Evolutionary conservation across 2,329 filamentous ascomycete species (phyloP).

Genomic region (Thielaviopsis populi): DNA sequence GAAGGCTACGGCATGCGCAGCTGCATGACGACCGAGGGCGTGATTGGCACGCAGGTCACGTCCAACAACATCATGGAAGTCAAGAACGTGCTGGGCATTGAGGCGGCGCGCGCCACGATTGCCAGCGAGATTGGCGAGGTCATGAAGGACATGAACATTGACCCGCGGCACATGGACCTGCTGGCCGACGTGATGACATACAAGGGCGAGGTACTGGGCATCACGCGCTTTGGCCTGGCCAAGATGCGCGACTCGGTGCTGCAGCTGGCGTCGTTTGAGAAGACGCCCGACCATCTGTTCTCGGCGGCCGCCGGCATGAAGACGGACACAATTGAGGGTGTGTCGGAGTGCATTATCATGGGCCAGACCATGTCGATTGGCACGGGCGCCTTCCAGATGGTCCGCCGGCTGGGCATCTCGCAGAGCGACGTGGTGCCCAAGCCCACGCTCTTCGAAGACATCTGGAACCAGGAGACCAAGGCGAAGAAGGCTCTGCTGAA

Average conservation of each 20-base stretch:
- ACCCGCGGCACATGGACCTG: slow-evolving; percentile 94
- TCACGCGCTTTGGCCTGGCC: slow-evolving; percentile 86
- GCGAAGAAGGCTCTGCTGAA: slow-evolving; percentile 10
- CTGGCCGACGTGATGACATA: slow-evolving; percentile 98
- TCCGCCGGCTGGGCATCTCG: slow-evolving; percentile 56
- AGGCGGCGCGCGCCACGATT: slow-evolving; percentile 82
- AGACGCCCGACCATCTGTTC: slow-evolving; percentile 94
- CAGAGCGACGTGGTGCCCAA: slow-evolving; percentile 42
- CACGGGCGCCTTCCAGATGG: slow-evolving; percentile 83
- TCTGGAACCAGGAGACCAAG: slow-evolving; percentile 29
- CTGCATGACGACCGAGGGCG: slow-evolving; percentile 88
- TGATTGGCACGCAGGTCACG: slow-evolving; percentile 58
- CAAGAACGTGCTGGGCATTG: slow-evolving; percentile 76
- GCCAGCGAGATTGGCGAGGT: slow-evolving; percentile 74
- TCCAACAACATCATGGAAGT: slow-evolving; percentile 89
- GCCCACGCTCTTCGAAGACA: slow-evolving; percentile 57
- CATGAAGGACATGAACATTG: slow-evolving; percentile 90
- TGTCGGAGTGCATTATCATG: slow-evolving; percentile 96
- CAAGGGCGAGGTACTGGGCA: slow-evolving; percentile 91
- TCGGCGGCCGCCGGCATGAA: slow-evolving; percentile 89
- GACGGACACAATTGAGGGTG: slow-evolving; percentile 80
- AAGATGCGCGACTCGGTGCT: slow-evolving; percentile 94
- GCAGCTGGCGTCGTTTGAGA: slow-evolving; percentile 91
- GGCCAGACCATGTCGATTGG: slow-evolving; percentile 86
- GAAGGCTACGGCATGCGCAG: slow-evolving; percentile 83